Conservation (phyloP, 2,329 filamentous ascomycete species). For the Ophiocordyceps unilateralis region DNA sequence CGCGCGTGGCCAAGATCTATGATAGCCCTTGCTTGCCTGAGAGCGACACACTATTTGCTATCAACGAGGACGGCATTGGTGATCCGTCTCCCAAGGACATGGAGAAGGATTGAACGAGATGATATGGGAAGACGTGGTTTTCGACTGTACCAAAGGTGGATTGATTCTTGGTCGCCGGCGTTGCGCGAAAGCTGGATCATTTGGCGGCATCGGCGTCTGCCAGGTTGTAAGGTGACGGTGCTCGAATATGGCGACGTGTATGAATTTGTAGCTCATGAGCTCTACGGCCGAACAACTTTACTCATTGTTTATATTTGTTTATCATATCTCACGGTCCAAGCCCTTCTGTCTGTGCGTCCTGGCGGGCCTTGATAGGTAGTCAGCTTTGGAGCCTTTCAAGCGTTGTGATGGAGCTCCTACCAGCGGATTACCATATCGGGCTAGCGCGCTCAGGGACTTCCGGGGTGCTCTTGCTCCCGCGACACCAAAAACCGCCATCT, state of each 20-base stretch:
- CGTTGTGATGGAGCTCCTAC: background rate
- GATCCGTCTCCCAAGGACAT: constrained; percentile 91
- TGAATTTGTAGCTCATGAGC: too few species aligned
- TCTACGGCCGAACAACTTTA: too few species aligned
- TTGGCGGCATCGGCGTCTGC: too few species aligned
- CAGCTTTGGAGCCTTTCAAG: too few species aligned
- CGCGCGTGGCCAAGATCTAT: constrained; percentile 96
- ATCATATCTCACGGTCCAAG: too few species aligned
- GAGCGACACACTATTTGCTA: constrained; percentile 91
- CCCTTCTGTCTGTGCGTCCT: too few species aligned
- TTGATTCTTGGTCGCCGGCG: constrained; percentile 8
- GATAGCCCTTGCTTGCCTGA: constrained; percentile 95
- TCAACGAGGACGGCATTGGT: constrained; percentile 90
- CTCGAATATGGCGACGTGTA: too few species aligned
- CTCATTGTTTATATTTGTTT: too few species aligned
- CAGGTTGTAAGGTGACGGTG: too few species aligned
- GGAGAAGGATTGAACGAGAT: constrained; percentile 49
- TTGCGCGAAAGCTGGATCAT: constrained; percentile 5
- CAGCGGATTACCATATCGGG: constrained; percentile 19
- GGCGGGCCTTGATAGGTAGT: too few species aligned
- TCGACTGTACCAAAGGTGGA: too few species aligned
- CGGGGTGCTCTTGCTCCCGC: constrained; percentile 2
- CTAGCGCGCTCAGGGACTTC: constrained; percentile 12
- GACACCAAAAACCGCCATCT: constrained; percentile 5
- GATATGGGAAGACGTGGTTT: background rate